Evolutionary conservation across 768 basidiomycete genomes (phyloP).

Genomic region (Lepiota brunneoincarnata): DNA sequence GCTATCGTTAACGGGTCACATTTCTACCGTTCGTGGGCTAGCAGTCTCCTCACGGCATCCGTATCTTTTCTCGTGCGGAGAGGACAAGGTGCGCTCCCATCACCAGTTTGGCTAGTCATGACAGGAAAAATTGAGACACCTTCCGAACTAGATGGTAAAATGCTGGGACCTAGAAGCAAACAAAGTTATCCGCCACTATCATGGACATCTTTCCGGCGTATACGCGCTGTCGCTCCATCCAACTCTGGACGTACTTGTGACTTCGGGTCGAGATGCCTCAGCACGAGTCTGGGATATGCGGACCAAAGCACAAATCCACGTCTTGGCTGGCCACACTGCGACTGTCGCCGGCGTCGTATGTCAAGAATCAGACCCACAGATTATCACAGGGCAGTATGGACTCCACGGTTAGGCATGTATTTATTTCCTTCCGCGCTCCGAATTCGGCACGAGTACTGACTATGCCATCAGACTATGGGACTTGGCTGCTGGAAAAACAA

Average conservation of each 20-base stretch:
- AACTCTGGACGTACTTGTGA: slow-evolving; percentile 93
- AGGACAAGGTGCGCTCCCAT: slow-evolving; percentile 78
- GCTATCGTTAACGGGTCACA: slow-evolving; percentile 95
- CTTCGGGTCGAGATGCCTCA: slow-evolving; percentile 92
- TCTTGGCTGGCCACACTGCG: slow-evolving; percentile 89
- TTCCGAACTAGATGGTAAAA: slow-evolving; percentile 84
- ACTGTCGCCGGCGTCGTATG: slow-evolving; percentile 96
- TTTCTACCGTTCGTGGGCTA: slow-evolving; percentile 92
- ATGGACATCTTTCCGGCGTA: slow-evolving; percentile 98
- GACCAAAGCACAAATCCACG: slow-evolving; percentile 93
- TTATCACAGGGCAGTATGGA: slow-evolving; percentile 99
- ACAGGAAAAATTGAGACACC: neutral
- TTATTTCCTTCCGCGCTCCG: slow-evolving; percentile 2
- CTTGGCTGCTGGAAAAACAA: slow-evolving; percentile 94
- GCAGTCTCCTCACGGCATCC: slow-evolving; percentile 93
- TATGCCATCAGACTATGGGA: slow-evolving; percentile 77
- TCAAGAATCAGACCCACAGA: slow-evolving; percentile 96
- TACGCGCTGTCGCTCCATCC: slow-evolving; percentile 92
- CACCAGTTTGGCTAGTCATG: neutral
- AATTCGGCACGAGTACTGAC: slow-evolving; percentile 1
- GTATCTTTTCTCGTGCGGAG: slow-evolving; percentile 95
- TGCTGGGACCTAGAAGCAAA: slow-evolving; percentile 99
- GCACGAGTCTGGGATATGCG: slow-evolving; percentile 99
- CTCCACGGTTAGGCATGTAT: slow-evolving; percentile 79
- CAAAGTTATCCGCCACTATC: slow-evolving; percentile 98